Evolutionary conservation across 139 green algal genomes (phyloP), one percentile per base, ranked within the genome.

Genomic region (Micractinium conductrix): DNA sequence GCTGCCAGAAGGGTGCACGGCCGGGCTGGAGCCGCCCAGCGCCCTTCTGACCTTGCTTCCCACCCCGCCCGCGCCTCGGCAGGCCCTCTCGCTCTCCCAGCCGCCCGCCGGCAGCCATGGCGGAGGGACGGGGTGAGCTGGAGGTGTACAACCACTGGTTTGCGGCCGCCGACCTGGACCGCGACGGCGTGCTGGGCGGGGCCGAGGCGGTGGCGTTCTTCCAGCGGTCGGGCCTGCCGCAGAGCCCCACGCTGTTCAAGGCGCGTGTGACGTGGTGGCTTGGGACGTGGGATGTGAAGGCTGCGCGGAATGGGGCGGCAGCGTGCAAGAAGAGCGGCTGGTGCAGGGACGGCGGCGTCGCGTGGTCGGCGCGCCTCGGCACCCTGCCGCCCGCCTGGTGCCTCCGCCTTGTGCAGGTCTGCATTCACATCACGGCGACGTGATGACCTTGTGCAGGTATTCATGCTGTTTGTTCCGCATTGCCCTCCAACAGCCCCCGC

Each of bases 141-240:
- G 84, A 88, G 84, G 70, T 90, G 42, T 90, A 90, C 83, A 90
- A 90, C 78, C 78, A 88, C 63, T 90, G 87, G 87, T 90, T 90
- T 71, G n/a, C 67, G 0, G 48, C 87, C 14, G 87, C 87, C 45
- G 87, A 90, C 79, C 37, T 70, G 16, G 87, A 90, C 75, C 43
- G 69, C 16, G 87, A 88, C 58, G 86, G 79, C 21, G 37, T 81
- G 40, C 30, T 84, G n/a, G 8, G 70, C 42, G 70, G 42, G 28
- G 70, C 70, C 70, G 95, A 98, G 65, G 95, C 95, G 30, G 95
- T 98, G 0, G 68, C 85, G 22, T 98, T 98, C 84, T 98, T 98
- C 78, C 76, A 85, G 33, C 86, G 89, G 2, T 94, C 92, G 1
- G 91, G 91, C 14, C 85, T 98, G 19, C 84, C 88, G 0, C 86